phyloP scores from a whole-genome alignment of 345 rosid species.

The Arabidopsis arenosa region DNA sequence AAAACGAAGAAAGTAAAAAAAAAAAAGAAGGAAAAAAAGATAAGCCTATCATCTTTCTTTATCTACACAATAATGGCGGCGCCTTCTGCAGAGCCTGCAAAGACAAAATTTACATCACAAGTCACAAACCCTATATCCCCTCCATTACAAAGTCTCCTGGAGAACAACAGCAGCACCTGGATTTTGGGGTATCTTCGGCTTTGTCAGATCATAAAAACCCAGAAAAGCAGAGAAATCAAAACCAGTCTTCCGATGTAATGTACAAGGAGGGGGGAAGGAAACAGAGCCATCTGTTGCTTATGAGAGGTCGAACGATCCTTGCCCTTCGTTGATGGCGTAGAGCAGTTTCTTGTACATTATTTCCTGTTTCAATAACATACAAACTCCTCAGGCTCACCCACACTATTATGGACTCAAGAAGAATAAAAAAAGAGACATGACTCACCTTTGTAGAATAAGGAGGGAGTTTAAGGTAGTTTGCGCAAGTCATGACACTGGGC shows the following conservation, averaged over 20 bases:
- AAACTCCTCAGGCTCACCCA: constrained; percentile 20
- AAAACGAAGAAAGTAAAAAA: not conserved
- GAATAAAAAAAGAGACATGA: not conserved
- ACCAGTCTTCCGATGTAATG: constrained; percentile 34
- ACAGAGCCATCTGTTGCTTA: constrained; percentile 45
- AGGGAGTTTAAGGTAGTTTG: constrained; percentile 98
- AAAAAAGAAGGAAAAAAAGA: not conserved
- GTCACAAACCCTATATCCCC: not conserved
- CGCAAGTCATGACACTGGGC: constrained; percentile 99
- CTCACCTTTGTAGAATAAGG: constrained; percentile 94
- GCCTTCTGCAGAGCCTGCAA: constrained; percentile 26
- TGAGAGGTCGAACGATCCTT: constrained; percentile 96
- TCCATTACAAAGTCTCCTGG: constrained; percentile 1
- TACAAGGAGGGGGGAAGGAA: constrained; percentile 1
- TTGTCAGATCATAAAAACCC: constrained; percentile 19
- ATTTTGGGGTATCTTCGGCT: constrained; percentile 20
- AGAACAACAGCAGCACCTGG: constrained; percentile 10
- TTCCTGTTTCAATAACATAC: constrained; percentile 63
- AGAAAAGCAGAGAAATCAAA: constrained; percentile 19
- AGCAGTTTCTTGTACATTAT: constrained; percentile 91
- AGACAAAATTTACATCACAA: constrained; percentile 6
- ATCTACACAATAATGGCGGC: constrained; percentile 21
- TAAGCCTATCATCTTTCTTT: constrained; percentile 26
- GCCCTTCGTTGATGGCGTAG: constrained; percentile 96
- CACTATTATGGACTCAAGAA: not conserved